Conservation (phyloP, 208 protist species). For the Acanthamoeba castellanii region DNA sequence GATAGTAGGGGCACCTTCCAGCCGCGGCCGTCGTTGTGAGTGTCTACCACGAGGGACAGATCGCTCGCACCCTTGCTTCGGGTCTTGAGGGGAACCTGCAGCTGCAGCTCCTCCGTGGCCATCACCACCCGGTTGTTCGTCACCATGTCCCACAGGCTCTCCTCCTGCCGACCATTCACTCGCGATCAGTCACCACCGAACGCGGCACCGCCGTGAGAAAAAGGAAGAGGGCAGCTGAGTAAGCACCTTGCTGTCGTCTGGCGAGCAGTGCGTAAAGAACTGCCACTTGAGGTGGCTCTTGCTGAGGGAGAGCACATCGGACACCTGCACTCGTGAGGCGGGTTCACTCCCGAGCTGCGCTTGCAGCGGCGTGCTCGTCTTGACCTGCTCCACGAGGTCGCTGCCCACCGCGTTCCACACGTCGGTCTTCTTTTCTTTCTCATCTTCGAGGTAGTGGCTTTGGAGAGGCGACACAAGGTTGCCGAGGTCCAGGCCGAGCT, state of each 20-base stretch:
- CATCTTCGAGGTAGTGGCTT: conserved; percentile 21
- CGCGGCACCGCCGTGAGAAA: too few species aligned
- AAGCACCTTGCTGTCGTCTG: neutral
- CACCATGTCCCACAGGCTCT: neutral
- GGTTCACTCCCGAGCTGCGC: neutral
- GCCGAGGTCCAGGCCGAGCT: conserved; percentile 22
- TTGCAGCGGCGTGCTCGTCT: neutral
- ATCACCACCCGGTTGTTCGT: conserved; percentile 11
- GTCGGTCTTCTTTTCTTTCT: conserved; percentile 8
- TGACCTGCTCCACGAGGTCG: neutral
- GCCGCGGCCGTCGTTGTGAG: conserved; percentile 1
- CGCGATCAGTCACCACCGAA: neutral
- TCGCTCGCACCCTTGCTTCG: neutral
- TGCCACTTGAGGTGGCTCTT: conserved; percentile 25
- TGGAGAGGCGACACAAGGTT: neutral
- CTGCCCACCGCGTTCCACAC: conserved; percentile 43
- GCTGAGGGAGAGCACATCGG: conserved; percentile 11
- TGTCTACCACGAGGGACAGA: neutral
- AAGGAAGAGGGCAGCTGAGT: neutral
- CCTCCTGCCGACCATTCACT: neutral
- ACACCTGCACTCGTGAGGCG: neutral
- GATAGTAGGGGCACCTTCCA: neutral
- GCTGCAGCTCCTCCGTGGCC: conserved; percentile 19
- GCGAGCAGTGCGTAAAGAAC: neutral
- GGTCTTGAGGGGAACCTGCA: neutral